Evolutionary conservation across 768 basidiomycete species (phyloP).

Genomic region (Pseudohyphozyma bogoriensis): DNA sequence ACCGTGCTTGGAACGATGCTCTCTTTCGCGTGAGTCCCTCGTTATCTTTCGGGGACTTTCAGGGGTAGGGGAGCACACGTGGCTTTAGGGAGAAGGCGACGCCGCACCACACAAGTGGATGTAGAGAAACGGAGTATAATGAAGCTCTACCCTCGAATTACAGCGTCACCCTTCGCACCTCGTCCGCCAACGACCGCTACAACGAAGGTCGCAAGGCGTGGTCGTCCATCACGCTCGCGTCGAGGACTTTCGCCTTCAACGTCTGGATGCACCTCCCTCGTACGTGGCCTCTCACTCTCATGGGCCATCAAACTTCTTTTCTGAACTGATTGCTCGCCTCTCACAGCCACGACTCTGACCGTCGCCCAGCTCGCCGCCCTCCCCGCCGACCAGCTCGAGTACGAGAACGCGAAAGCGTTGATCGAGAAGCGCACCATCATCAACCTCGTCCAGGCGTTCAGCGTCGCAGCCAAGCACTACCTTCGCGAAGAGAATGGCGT

Average conservation of each 20-base stretch:
- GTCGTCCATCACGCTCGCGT: conserved; percentile 52
- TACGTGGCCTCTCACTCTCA: too few species aligned
- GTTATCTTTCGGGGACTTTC: too few species aligned
- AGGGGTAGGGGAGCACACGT: too few species aligned
- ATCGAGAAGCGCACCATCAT: conserved; percentile 69
- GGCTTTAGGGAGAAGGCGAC: too few species aligned
- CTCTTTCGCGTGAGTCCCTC: conserved; percentile 15
- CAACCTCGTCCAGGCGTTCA: conserved; percentile 14
- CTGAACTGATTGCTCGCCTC: too few species aligned
- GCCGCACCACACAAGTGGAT: too few species aligned
- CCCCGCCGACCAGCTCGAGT: conserved; percentile 34
- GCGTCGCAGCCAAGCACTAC: conserved; percentile 43
- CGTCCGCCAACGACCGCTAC: conserved; percentile 20
- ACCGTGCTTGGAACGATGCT: conserved; percentile 5
- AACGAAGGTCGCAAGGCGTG: conserved; percentile 54
- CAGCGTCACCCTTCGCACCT: conserved; percentile 10
- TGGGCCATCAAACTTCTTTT: too few species aligned
- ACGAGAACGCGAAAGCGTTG: conserved; percentile 40
- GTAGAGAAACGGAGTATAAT: too few species aligned
- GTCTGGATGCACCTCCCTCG: conserved; percentile 40
- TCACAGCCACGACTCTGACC: neutral
- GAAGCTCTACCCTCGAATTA: too few species aligned
- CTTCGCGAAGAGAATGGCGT: conserved; percentile 60
- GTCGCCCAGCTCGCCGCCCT: conserved; percentile 41
- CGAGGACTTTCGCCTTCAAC: conserved; percentile 52